These are phyloP conservation scores for Mycena indigotica DNA, from an alignment of 768 basidiomycete genomes.

Conservation along the genomic window DNA sequence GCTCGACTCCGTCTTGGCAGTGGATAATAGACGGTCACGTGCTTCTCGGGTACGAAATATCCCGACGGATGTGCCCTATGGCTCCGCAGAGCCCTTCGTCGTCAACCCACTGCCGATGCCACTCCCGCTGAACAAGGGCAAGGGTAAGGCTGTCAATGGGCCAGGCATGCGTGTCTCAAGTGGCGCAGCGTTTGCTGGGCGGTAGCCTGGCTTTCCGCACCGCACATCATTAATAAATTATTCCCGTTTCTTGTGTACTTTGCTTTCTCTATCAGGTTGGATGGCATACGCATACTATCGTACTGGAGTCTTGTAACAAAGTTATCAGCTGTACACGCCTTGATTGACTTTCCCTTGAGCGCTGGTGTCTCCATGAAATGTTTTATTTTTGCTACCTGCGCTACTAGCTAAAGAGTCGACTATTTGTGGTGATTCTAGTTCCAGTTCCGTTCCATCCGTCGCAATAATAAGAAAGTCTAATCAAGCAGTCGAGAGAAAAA, in stretches of 20 bases:
- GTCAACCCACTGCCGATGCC: conserved; percentile 61
- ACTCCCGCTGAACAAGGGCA: conserved; percentile 30
- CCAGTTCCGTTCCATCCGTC: conserved; percentile 2
- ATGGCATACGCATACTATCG: not conserved
- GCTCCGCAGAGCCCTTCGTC: conserved; percentile 29
- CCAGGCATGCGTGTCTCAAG: conserved; percentile 35
- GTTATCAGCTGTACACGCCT: too few relatives aligned
- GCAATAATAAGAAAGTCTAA: not conserved
- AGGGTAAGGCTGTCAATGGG: conserved; percentile 19
- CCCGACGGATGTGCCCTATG: conserved; percentile 13
- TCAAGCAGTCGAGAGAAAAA: not conserved
- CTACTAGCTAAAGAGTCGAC: not conserved
- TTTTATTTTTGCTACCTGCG: not conserved
- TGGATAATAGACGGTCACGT: conserved; percentile 12
- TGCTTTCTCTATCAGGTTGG: not conserved
- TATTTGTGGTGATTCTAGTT: not conserved
- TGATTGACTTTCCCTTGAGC: too few relatives aligned
- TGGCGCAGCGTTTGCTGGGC: conserved; percentile 43
- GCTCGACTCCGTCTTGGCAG: conserved; percentile 20
- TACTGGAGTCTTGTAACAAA: not conserved
- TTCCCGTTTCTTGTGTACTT: not conserved
- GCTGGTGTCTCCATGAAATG: too few relatives aligned
- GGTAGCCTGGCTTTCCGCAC: conserved; percentile 28
- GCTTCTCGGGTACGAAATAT: conserved; percentile 8
- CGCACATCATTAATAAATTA: too few relatives aligned